A percentile compares a stretch with the other conserved stretches of the same genome.
Evolutionary conservation across 192 early-diverging fungal species (phyloP).

Genomic region (Linnemannia elongata): DNA sequence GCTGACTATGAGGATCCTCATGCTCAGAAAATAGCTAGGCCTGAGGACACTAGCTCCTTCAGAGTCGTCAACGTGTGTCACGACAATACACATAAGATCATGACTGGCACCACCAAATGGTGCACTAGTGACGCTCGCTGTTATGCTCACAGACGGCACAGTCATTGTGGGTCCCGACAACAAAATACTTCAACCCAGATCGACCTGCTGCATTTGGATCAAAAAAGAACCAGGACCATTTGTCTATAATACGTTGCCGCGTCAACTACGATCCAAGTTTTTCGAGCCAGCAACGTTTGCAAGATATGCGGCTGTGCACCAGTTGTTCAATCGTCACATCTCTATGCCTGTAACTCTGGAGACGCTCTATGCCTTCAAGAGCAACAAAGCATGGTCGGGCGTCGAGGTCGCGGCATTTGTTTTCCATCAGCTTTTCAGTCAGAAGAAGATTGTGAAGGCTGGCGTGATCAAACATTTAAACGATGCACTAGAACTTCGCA

Average conservation of each 20-base stretch:
- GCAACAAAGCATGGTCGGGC: slow-evolving; percentile 28
- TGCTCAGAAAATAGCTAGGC: slow-evolving; percentile 23
- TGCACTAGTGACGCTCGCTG: slow-evolving; percentile 20
- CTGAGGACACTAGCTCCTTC: slow-evolving; percentile 23
- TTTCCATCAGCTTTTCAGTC: slow-evolving; percentile 25
- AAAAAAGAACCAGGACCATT: slow-evolving; percentile 12
- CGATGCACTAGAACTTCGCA: not conserved
- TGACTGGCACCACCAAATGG: slow-evolving; percentile 25
- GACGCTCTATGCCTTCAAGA: slow-evolving; percentile 38
- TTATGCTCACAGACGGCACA: slow-evolving; percentile 23
- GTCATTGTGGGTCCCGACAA: slow-evolving; percentile 24
- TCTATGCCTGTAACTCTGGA: slow-evolving; percentile 28
- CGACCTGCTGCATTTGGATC: slow-evolving; percentile 21
- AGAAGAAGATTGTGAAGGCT: slow-evolving; percentile 21
- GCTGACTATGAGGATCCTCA: slow-evolving; percentile 19
- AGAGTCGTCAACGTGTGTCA: slow-evolving; percentile 23
- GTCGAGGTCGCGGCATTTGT: slow-evolving; percentile 36
- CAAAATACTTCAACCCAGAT: slow-evolving; percentile 16
- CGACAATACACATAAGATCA: slow-evolving; percentile 28
- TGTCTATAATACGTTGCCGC: slow-evolving; percentile 19
- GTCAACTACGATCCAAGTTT: slow-evolving; percentile 24
- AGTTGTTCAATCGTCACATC: slow-evolving; percentile 21
- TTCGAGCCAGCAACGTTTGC: slow-evolving; percentile 15
- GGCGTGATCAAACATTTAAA: not conserved
- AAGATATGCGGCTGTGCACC: slow-evolving; percentile 15